Evolutionary conservation across 176 grass and related monocot genomes (phyloP), one percentile per base, ranked within the genome.

Genomic region (Alloteropsis semialata): DNA sequence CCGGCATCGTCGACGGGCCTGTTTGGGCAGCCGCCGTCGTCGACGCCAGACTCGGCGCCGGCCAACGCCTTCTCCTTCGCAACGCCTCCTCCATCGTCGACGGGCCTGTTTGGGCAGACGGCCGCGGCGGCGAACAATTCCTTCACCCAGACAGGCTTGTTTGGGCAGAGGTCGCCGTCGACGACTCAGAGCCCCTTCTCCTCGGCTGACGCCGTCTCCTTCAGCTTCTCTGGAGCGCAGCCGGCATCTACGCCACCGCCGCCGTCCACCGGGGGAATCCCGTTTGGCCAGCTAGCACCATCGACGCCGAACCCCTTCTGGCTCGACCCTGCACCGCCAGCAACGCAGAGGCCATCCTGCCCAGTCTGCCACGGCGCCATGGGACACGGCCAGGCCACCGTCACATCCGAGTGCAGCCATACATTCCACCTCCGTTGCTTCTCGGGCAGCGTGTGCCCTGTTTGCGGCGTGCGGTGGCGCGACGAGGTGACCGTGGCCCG

Each of bases 401-500:
- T 69, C 37, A 69, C 37, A n/a, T 69, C 65, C 21, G 65, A 69
- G 65, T 69, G 65, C 65, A 42, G 5, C 37, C 37, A 39, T 6
- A 42, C 65, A 9, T 66, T 66, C 63, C 63, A 66, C 63, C 34
- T 66, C 63, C 63, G 63, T 6, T 66, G 63, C 63, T 25, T 41
- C 38, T 69, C 65, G 10, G 65, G 65, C 65, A 69, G 65, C 65
- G 86, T 88, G 19, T 88, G 86, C 80, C 86, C 86, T 8, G 79
- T 88, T 63, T 88, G 86, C 86, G 72, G 70, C 61, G 68, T 62
- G 21, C 79, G 77, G 36, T 88, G 86, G 86, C 81, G 65, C 36
- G 49, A 88, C 65, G 4, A 68, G 21, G 65, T 68, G 36, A 41
- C 65, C 65, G 65, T 68, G 65, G 21, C 18, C 3, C 21, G 3